Conservation (phyloP, 2,329 filamentous ascomycete species). For the Aureobasidium sp. region DNA sequence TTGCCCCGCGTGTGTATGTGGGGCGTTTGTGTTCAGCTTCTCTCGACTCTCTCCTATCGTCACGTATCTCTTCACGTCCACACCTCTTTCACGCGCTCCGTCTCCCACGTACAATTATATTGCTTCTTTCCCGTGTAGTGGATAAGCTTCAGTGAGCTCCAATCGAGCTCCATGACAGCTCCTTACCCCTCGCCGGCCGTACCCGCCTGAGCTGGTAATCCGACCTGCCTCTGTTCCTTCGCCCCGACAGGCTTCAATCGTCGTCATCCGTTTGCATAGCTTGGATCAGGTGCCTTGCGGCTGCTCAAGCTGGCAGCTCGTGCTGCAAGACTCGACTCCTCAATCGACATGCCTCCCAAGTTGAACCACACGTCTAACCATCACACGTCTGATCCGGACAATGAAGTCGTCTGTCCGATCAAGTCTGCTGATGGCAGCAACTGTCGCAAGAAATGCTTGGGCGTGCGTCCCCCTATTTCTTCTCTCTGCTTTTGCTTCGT, state of each 20-base stretch:
- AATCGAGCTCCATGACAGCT: constrained; percentile 13
- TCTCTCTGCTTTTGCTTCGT: constrained; percentile 7
- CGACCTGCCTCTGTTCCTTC: constrained; percentile 4
- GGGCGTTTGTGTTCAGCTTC: constrained; percentile 7
- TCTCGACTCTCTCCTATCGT: constrained; percentile 6
- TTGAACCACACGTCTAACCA: constrained; percentile 70
- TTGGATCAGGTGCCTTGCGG: constrained; percentile 5
- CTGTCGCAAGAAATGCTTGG: constrained; percentile 95
- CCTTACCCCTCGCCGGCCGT: not conserved
- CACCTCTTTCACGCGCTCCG: not conserved
- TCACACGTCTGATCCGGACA: constrained; percentile 64
- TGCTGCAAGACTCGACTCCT: constrained; percentile 1
- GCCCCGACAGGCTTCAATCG: constrained; percentile 2
- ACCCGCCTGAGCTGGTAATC: constrained; percentile 3
- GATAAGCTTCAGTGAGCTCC: constrained; percentile 11
- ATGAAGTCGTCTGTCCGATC: constrained; percentile 94
- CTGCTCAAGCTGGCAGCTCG: constrained; percentile 11
- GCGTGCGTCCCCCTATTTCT: constrained; percentile 59
- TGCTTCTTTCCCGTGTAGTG: constrained; percentile 6
- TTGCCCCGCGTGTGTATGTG: constrained; percentile 9
- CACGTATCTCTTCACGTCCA: not conserved
- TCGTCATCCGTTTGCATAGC: constrained; percentile 11
- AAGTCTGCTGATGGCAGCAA: constrained; percentile 92
- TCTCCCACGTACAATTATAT: not conserved
- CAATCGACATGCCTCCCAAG: constrained; percentile 70